Conservation (phyloP, 1,284 basidiomycete species). For the Wallemia mellicola region DNA sequence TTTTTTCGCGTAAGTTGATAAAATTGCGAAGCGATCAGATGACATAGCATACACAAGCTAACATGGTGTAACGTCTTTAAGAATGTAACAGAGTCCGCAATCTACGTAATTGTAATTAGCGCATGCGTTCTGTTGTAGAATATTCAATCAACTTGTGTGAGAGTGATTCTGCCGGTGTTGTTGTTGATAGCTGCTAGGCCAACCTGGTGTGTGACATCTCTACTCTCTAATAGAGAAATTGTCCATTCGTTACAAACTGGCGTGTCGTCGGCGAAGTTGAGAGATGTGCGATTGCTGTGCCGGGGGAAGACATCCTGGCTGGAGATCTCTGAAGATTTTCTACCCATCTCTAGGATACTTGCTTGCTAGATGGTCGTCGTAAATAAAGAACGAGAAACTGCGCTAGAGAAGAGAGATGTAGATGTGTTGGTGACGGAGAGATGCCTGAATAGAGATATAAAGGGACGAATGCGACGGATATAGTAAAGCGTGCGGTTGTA, state of each 20-base stretch:
- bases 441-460: too few relatives aligned
- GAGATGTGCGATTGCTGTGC: background rate
- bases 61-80: background rate
- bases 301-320: background rate
- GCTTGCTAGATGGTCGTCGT: background rate
- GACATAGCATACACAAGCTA: background rate
- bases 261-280: background rate
- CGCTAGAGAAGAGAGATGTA: too few relatives aligned
- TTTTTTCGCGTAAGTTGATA: too few relatives aligned
- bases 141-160: constrained; percentile 7
- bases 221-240: constrained; percentile 7
- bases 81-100: background rate
- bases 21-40: too few relatives aligned
- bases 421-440: too few relatives aligned
- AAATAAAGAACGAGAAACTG: background rate
- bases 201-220: constrained; percentile 8
- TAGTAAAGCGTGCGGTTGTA: too few relatives aligned
- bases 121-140: background rate
- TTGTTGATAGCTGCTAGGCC: constrained; percentile 8
- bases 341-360: background rate
- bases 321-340: background rate
- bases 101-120: background rate
- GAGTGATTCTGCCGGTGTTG: constrained; percentile 5
- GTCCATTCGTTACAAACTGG: constrained; percentile 4
- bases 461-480: too few relatives aligned